Conservation (phyloP, 306 rosid species). For the Mimosa pudica region DNA sequence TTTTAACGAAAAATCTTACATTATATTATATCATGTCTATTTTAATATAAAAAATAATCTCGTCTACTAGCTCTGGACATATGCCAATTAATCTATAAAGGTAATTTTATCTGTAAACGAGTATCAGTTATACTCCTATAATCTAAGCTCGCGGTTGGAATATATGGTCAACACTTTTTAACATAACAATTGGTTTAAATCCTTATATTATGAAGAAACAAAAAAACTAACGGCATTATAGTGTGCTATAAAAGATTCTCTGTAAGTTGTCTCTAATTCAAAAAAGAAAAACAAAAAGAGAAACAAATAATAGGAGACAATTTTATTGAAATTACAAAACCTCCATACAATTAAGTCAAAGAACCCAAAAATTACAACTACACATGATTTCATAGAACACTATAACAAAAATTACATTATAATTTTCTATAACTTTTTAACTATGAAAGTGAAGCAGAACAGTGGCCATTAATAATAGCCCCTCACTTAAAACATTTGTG, state of each 20-base stretch:
- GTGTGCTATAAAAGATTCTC: no score
- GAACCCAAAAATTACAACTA: conserved; percentile 34
- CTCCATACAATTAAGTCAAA: conserved; percentile 6
- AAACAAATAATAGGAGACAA: conserved; percentile 29
- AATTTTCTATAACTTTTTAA: background rate
- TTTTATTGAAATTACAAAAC: conserved; percentile 37
- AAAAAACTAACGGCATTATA: background rate
- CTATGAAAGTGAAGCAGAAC: conserved; percentile 11
- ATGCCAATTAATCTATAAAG: no score
- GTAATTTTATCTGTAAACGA: background rate
- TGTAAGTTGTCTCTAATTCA: no score
- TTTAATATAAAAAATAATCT: no score
- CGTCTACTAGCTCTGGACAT: background rate
- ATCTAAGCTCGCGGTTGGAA: background rate
- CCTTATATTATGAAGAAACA: background rate
- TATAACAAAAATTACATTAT: background rate
- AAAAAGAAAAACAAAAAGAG: background rate
- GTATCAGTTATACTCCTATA: background rate
- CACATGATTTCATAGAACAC: background rate
- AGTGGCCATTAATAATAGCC: conserved; percentile 26
- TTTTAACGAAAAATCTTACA: background rate
- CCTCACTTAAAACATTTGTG: conserved; percentile 32
- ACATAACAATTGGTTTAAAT: background rate
- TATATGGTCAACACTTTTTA: background rate
- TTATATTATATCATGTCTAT: background rate